Evolutionary conservation across 2,329 filamentous ascomycete species (phyloP).

Genomic region (Colletotrichum destructivum): DNA sequence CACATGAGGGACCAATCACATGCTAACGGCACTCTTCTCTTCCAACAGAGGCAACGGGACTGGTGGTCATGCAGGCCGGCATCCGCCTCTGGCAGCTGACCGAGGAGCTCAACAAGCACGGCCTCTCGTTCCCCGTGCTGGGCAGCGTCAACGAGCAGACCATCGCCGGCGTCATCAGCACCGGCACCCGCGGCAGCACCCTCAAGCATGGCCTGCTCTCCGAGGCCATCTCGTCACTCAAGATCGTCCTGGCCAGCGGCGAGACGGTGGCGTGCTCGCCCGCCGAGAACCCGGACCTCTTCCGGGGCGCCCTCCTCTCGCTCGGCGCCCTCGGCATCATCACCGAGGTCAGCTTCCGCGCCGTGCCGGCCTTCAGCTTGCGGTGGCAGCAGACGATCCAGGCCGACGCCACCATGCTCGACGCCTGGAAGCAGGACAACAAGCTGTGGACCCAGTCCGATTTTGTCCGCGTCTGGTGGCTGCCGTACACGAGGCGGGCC

Average conservation of each 20-base stretch:
- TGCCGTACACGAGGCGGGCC: slow-evolving; percentile 90
- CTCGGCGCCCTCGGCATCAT: slow-evolving; percentile 93
- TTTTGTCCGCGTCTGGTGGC: slow-evolving; percentile 97
- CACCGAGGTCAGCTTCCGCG: slow-evolving; percentile 88
- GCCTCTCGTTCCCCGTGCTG: slow-evolving; percentile 89
- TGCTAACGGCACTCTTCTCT: background rate
- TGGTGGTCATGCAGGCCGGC: slow-evolving; percentile 88
- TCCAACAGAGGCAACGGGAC: slow-evolving; percentile 67
- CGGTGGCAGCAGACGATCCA: slow-evolving; percentile 88
- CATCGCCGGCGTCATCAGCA: slow-evolving; percentile 91
- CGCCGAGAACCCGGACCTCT: slow-evolving; percentile 81
- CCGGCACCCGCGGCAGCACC: slow-evolving; percentile 95
- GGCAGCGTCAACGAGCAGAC: slow-evolving; percentile 97
- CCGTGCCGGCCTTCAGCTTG: slow-evolving; percentile 85
- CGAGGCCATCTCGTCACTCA: slow-evolving; percentile 80
- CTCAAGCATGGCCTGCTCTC: slow-evolving; percentile 87
- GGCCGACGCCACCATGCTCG: slow-evolving; percentile 77
- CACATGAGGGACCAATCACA: too few species aligned
- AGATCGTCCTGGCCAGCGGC: slow-evolving; percentile 87
- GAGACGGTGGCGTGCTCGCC: slow-evolving; percentile 79
- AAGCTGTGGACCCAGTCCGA: slow-evolving; percentile 88
- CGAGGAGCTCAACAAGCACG: slow-evolving; percentile 79
- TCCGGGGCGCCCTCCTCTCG: slow-evolving; percentile 88
- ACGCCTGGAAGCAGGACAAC: slow-evolving; percentile 77
- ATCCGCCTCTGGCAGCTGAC: slow-evolving; percentile 86